Conservation (phyloP, 176 grass and related monocot genomes). For the Oryza brachyantha region DNA sequence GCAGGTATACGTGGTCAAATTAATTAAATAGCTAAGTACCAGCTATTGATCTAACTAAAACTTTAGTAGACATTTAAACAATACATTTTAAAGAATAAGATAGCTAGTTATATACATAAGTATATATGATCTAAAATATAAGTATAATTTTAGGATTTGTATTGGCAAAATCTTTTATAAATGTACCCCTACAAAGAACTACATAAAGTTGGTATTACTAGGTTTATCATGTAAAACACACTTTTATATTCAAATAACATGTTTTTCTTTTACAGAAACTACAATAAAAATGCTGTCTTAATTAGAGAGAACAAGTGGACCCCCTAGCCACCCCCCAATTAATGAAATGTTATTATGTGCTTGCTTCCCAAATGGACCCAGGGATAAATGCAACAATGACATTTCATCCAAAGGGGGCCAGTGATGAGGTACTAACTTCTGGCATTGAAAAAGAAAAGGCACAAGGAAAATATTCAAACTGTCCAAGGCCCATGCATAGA, state of each 20-base stretch:
- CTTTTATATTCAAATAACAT: background rate
- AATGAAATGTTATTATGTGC: background rate
- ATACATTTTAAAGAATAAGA: background rate
- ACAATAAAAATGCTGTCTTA: background rate
- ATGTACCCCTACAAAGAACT: background rate
- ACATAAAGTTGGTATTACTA: background rate
- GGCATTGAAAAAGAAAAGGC: background rate
- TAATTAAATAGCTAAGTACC: background rate
- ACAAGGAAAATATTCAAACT: background rate
- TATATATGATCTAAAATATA: background rate
- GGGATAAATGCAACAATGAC: background rate
- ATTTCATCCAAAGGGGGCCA: background rate
- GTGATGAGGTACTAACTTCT: constrained; percentile 12
- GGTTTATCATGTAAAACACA: background rate
- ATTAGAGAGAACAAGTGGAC: background rate
- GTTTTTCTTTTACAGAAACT: background rate
- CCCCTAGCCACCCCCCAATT: background rate
- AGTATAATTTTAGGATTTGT: background rate
- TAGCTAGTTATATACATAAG: background rate
- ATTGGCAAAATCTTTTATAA: background rate
- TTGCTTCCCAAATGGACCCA: background rate
- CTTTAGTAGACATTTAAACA: background rate
- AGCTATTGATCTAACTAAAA: background rate
- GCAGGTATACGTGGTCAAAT: background rate
- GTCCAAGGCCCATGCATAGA: constrained; percentile 14